phyloP scores from a whole-genome alignment of 1,284 basidiomycete genomes.

The Ustilago hordei region DNA sequence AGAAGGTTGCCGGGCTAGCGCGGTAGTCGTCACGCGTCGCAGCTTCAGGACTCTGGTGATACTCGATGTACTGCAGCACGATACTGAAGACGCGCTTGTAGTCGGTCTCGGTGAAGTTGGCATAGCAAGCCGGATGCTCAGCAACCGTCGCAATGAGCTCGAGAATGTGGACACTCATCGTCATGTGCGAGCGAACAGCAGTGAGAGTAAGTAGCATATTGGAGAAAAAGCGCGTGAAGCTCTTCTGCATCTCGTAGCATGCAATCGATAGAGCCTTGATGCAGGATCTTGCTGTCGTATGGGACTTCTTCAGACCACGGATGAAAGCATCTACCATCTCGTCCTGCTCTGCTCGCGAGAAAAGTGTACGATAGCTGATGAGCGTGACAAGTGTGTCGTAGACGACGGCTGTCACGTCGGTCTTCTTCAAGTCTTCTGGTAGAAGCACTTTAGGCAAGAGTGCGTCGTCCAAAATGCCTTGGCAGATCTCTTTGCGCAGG shows the following conservation, averaged over 20 bases:
- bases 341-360: slow-evolving; percentile 76
- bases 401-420: slow-evolving; percentile 88
- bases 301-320: slow-evolving; percentile 79
- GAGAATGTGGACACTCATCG: slow-evolving; percentile 94
- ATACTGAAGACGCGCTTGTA: slow-evolving; percentile 96
- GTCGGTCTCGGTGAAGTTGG: slow-evolving; percentile 91
- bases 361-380: slow-evolving; percentile 86
- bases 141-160: slow-evolving; percentile 91
- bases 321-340: slow-evolving; percentile 86
- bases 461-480: slow-evolving; percentile 75
- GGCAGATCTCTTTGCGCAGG: slow-evolving; percentile 79
- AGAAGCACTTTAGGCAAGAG: slow-evolving; percentile 76
- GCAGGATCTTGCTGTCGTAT: slow-evolving; percentile 88
- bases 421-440: slow-evolving; percentile 72
- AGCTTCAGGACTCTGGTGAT: slow-evolving; percentile 70
- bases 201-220: slow-evolving; percentile 88
- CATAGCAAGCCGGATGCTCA: slow-evolving; percentile 81
- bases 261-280: slow-evolving; percentile 89
- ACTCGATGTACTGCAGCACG: slow-evolving; percentile 91
- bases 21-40: slow-evolving; percentile 62
- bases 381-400: slow-evolving; percentile 90
- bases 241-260: slow-evolving; percentile 87
- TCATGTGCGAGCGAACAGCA: slow-evolving; percentile 92
- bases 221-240: slow-evolving; percentile 81
- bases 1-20: slow-evolving; percentile 74